Base-by-base conservation (phyloP, 2,329 filamentous ascomycete species). In the Drechslerella stenobrocha region DNA sequence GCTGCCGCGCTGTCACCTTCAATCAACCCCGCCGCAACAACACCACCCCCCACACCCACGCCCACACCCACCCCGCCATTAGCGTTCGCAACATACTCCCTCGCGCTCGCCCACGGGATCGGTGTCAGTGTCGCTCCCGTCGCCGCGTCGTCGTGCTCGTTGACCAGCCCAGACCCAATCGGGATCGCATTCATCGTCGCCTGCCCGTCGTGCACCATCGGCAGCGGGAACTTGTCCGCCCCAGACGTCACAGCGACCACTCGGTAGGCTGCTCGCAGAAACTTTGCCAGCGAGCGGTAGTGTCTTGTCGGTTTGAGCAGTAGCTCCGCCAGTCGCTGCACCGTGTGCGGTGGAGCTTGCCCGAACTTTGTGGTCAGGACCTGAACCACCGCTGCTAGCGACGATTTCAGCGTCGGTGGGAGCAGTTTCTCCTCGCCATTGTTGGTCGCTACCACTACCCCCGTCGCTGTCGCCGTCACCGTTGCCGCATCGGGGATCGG, bases 121-220 rank as follows among this genome's bases (percentile, higher is more conserved):
- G 92, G 93, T 0, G 92, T 97, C 50, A 98, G 80, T 15, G 96
- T 80, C 0, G 93, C 93, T 4, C 93, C 93, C 20, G 92, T 92
- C 9, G 87, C 87, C 2, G 40, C 52, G 75, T 96, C 92, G 73
- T 97, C 92, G 48, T 88, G 90, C 1, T 90, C 91, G 4, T 92
- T 79, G 0, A 77, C 77, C 79, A 81, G 81, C 2, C 79, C 76
- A 8, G 81, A 76, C 5, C 74, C 72, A 13, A 71, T 76, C 71
- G 76, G 77, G 69, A 59, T 74, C 71, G 73, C 70, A 75, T 76
- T 80, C 78, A 5, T 81, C 76, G 23, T 87, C 91, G 52, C 79
- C 77, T 9, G 82, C 76, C 70, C 82, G 78, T 85, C 83, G 1
- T 82, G 80, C 5, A 85, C 77, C 11, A 84, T 83, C 0, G 84